Evolutionary conservation across 305 asterid species (phyloP).

Genomic region (Fraxinus greggii): DNA sequence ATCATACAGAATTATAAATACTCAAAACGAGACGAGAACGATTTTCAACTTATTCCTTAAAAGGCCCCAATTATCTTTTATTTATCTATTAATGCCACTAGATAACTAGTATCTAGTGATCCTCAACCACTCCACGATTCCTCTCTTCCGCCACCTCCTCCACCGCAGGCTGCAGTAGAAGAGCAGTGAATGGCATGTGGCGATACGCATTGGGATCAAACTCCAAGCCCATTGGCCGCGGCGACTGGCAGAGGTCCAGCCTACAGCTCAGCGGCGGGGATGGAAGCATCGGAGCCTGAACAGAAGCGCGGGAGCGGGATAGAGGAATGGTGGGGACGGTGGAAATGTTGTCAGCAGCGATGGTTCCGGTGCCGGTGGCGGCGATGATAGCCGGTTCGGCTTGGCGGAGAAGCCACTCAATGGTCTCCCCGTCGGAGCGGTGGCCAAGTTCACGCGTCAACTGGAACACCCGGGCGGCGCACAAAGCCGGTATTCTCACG

Average conservation of each 20-base stretch:
- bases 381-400: conserved; percentile 60
- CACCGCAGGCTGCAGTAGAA: conserved; percentile 42
- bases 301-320: conserved; percentile 21
- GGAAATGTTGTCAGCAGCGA: conserved; percentile 44
- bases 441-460: conserved; percentile 65
- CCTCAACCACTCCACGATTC: conserved; percentile 20
- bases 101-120: conserved; percentile 22
- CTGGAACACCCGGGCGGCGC: conserved; percentile 78
- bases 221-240: conserved; percentile 8
- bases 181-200: conserved; percentile 50
- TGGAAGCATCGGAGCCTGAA: conserved; percentile 13
- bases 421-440: conserved; percentile 74
- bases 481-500: conserved; percentile 61
- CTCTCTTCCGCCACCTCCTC: conserved; percentile 26
- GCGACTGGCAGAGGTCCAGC: conserved; percentile 29
- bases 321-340: conserved; percentile 28
- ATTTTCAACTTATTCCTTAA: not conserved
- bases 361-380: conserved; percentile 63
- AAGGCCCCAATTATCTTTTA: conserved; percentile 14
- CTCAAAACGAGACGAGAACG: not conserved
- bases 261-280: conserved; percentile 3
- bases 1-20: not conserved
- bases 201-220: conserved; percentile 31
- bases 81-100: conserved; percentile 15
- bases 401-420: conserved; percentile 73